Percentiles rank a stretch among this genome's conserved stretches.
These are phyloP conservation scores for Plenodomus biglobosus DNA, from an alignment of 2,329 filamentous ascomycete genomes.

Conservation along the genomic window DNA sequence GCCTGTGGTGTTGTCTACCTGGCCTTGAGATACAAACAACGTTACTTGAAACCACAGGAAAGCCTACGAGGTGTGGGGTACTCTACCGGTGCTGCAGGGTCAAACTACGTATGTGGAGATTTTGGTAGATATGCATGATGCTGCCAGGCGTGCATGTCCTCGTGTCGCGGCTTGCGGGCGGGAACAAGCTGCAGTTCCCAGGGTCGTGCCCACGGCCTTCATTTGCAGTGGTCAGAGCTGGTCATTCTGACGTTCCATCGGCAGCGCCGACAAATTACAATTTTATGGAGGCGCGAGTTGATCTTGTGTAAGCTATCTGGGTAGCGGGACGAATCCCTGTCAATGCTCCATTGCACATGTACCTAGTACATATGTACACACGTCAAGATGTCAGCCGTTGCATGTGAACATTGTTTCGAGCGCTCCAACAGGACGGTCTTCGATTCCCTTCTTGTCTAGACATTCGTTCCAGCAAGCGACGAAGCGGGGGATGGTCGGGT, in stretches of 20 bases:
- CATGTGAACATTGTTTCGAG: not conserved
- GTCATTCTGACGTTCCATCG: conserved; percentile 20
- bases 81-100: conserved; percentile 1
- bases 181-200: not conserved
- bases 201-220: not conserved
- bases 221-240: conserved; percentile 2
- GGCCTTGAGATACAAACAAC: not conserved
- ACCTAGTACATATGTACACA: too few relatives aligned
- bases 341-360: not conserved
- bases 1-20: not conserved
- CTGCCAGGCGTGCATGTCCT: conserved; percentile 19
- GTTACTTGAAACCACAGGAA: not conserved
- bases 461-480: not conserved
- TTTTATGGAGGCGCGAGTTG: conserved; percentile 5
- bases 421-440: not conserved
- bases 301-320: not conserved
- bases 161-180: conserved; percentile 19
- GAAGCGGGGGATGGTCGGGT: not conserved
- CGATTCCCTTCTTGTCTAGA: not conserved
- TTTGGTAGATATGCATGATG: conserved; percentile 28
- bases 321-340: not conserved
- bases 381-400: not conserved
- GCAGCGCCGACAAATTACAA: conserved; percentile 24
- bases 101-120: conserved; percentile 25
- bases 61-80: not conserved